Percentiles rank a stretch among this genome's conserved stretches.
phyloP scores from a whole-genome alignment of 441 rosid species.

The Gossypium gossypioides region DNA sequence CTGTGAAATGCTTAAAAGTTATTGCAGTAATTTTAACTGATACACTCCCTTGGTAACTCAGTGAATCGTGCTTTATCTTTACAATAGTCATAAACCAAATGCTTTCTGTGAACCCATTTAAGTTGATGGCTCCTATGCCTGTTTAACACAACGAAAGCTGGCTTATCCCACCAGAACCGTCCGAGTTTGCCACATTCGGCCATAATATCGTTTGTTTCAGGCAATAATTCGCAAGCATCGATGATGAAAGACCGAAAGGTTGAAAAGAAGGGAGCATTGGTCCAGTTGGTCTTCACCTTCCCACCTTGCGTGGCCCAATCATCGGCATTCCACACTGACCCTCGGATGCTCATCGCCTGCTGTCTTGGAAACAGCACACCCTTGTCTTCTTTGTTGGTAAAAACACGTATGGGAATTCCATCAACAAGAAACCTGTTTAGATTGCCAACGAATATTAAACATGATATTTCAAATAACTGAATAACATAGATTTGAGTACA shows the following conservation, averaged over 20 bases:
- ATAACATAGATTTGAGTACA: background rate
- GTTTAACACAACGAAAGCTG: background rate
- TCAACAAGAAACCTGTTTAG: conserved; percentile 9
- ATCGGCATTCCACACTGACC: conserved; percentile 10
- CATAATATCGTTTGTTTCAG: background rate
- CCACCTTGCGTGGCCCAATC: conserved; percentile 13
- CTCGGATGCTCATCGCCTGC: conserved; percentile 3
- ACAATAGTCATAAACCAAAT: conserved; percentile 5
- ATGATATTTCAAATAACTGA: background rate
- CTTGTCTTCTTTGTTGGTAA: background rate
- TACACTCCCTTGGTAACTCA: conserved; percentile 10
- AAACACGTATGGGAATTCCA: conserved; percentile 9
- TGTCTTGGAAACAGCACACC: background rate
- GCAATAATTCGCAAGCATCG: background rate
- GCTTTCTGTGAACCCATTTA: conserved; percentile 6
- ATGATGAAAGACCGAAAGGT: background rate
- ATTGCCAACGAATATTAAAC: background rate
- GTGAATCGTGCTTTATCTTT: background rate
- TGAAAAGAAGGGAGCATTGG: background rate
- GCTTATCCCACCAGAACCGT: conserved; percentile 12
- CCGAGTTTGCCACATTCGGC: background rate
- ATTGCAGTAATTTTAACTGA: conserved; percentile 1
- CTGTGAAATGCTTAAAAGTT: background rate
- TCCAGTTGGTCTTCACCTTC: conserved; percentile 6
- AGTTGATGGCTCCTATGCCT: conserved; percentile 3